Base-by-base conservation (phyloP, 495 filamentous ascomycete species). In the Hamigera avellanea region DNA sequence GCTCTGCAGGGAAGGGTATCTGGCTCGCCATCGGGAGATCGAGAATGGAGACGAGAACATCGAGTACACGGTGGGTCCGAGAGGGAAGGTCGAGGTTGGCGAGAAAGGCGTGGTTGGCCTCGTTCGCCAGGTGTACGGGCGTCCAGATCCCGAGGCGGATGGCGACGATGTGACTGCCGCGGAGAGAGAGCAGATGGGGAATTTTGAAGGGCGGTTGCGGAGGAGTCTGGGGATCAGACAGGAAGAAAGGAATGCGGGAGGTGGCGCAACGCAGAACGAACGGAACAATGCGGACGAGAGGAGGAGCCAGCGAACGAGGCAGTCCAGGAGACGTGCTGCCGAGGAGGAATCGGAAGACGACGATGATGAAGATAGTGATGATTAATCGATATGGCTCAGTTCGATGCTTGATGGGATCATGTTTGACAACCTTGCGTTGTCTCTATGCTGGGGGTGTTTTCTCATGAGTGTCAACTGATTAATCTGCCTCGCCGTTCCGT, bases 81-180 rank as follows among this genome's bases (percentile, higher is more conserved):
- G 91, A 23, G 91, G 86, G 10, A 95, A 84, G 60, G 64, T 84
- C 9, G 91, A 98, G 53, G 79, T 98, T 21, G 81, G 78, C 2
- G 72, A 74, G 36, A 66, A 72, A 19, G 81, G 78, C 10, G 78
- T 93, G 19, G 73, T 76, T 10, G 74, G 73, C 2, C 49, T 96
- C 34, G 75, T 89, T 2, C 70, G 70, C 36, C 62, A 60, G 38
- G 78, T 83, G 10, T 78, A 78, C 50, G 63, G 59, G 19, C 52
- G 41, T 19, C 52, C 51, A 32, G 45, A 39, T 29, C 26, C 32
- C n/a, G 47, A 37, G 37, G 35, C 56, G 32, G 42, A 26, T 43
- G 36, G 43, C 37, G 42, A 47, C 32, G 62, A 72, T 37, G 60
- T 78, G n/a, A 61, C 72, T 8, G 57, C 64, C 36, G 50, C 56